Base-by-base conservation (phyloP, 331 rosid species). In the Malus hybrid region DNA sequence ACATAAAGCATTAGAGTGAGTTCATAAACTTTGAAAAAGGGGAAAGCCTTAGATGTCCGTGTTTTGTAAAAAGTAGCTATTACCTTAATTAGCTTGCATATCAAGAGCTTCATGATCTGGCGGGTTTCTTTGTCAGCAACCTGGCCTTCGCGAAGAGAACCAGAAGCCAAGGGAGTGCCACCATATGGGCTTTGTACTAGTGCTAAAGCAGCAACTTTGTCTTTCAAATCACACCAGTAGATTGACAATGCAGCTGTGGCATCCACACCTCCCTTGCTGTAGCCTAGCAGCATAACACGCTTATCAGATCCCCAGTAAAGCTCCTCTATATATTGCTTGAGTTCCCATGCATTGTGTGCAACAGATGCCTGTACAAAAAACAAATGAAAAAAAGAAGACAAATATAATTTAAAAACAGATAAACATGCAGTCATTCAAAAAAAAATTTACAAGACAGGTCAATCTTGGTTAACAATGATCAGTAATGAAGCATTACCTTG, bases 251-350 rank as follows among this genome's bases (percentile, higher is more conserved):
- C 91, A 53, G 91, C 88, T 68, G 89, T 81, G 46, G 89, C 83
- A 88, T 93, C 96, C 71, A 93, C 87, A 34, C 93, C 98, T 28
- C 97, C 97, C 84, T 93, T 91, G 78, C 97, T 93, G 81, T 93
- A 96, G 36, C 97, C 97, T 2, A 89, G 86, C 73, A 93, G 84
- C 96, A 91, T 89, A 74, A 91, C 84, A 53, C 70, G 87, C 91
- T 89, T 88, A 48, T 91, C 91, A 16, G 89, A 86, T 72, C 97
- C 98, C 96, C 97, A 89, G 66, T 85, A 86, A 22, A 93, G 96
- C 80, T 93, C 98, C 69, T 85, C 93, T 2, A 93, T 78, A 78
- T 89, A 93, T 42, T 82, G 91, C 84, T 85, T 93, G 20, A 93
- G 89, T 73, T 85, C 92, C 93, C 82, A 80, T 53, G 98, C 93